Base-by-base conservation (phyloP, 2,329 filamentous ascomycete species). In the Bisporella sp. region DNA sequence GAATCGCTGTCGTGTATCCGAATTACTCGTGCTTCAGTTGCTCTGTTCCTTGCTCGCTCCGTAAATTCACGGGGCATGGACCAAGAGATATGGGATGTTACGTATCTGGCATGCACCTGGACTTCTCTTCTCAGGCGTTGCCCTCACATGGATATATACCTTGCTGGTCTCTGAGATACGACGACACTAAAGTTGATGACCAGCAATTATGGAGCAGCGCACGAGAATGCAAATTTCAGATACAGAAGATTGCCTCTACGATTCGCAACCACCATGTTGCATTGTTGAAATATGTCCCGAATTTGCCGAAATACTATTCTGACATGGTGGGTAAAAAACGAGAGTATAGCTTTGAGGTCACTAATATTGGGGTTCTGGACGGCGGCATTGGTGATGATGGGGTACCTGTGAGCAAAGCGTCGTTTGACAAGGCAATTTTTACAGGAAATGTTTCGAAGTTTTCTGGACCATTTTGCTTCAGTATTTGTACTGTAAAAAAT, bases 281-380 rank as follows among this genome's bases (percentile, higher is more conserved):
- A 5, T 57, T 79, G 48, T 49, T 78, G 11, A 56, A 58, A 2
- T 71, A 69, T 45, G n/a, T 39, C 8, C 60, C 79, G 5, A 40
- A 59, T 2, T 71, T 80, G 64, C 75, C 72, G 65, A 61, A 64
- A 40, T 73, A 69, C 52, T 73, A 72, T 55, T 53, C 57, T 4
- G 58, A 61, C 1, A 72, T 71, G 56, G 59, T 77, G 11, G 75
- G 75, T 1, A 61, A 66, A 47, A 57, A 64, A 9, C 69, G 76
- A 7, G 60, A 66, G 2, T 57, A 58, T 4, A 72, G 74, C 1
- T 81, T 76, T 71, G 73, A 75, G 53, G 57, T 81, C 6, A 78
- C 74, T 52, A 82, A 81, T 58, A 55, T 80, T 12, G 78, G 78
- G 1, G 66, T 68, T 30, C 57, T 76, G 13, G 58, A 63, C 53